These are phyloP conservation scores for Fusarium scirpi DNA, from an alignment of 2,329 filamentous ascomycete species.

Conservation along the genomic window DNA sequence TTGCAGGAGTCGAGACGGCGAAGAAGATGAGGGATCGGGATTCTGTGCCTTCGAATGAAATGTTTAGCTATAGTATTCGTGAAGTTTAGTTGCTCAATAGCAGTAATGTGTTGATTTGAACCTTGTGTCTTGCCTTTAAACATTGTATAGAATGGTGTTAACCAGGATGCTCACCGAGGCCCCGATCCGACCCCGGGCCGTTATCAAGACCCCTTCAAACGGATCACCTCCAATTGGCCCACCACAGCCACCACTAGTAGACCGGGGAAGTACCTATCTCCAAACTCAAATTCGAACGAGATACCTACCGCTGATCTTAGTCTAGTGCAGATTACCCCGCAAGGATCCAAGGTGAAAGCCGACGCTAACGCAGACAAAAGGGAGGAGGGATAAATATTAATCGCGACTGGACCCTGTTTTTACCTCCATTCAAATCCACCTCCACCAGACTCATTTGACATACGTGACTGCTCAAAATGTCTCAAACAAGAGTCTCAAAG, in stretches of 20 bases:
- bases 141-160: not conserved
- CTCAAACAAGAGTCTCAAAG: slow-evolving; percentile 18
- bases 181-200: not conserved
- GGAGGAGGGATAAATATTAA: not conserved
- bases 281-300: not conserved
- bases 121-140: not conserved
- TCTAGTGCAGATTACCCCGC: slow-evolving; percentile 17
- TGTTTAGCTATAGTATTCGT: slow-evolving; percentile 46
- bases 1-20: slow-evolving; percentile 49
- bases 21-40: slow-evolving; percentile 50
- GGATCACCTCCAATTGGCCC: not conserved
- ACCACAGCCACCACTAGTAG: too few species aligned
- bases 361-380: slow-evolving; percentile 7
- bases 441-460: too few species aligned
- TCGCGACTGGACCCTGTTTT: not conserved
- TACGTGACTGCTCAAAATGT: not conserved
- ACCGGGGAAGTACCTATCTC: not conserved
- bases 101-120: not conserved
- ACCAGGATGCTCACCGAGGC: too few species aligned
- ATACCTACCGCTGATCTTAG: slow-evolving; percentile 6
- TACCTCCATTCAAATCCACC: not conserved
- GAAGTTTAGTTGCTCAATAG: slow-evolving; percentile 11
- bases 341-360: slow-evolving; percentile 7
- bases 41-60: slow-evolving; percentile 49
- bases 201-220: slow-evolving; percentile 9